A percentile compares a stretch with the other conserved stretches of the same genome.
phyloP scores from a whole-genome alignment of 2,329 filamentous ascomycete genomes.

The Hyphodiscus sp. region DNA sequence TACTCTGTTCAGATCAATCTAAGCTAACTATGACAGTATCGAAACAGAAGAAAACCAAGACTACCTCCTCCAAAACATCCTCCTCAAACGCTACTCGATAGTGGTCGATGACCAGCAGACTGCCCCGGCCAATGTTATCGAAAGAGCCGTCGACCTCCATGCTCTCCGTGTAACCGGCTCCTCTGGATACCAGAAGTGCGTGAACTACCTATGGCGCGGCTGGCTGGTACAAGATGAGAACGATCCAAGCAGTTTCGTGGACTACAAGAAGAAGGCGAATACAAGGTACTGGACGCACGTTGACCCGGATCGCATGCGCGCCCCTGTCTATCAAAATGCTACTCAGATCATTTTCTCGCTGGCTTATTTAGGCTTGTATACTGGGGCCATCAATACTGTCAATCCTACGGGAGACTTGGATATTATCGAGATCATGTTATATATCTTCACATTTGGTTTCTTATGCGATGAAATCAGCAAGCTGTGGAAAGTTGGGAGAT shows the following conservation, averaged over 20 bases:
- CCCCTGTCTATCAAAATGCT: slow-evolving; percentile 86
- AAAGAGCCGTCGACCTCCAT: slow-evolving; percentile 89
- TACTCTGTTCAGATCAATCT: not conserved
- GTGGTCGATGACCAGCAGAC: slow-evolving; percentile 66
- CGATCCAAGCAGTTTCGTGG: slow-evolving; percentile 81
- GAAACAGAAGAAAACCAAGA: slow-evolving; percentile 73
- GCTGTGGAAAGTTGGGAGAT: slow-evolving; percentile 87
- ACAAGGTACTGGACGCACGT: slow-evolving; percentile 74
- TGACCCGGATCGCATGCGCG: slow-evolving; percentile 89
- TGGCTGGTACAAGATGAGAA: slow-evolving; percentile 96
- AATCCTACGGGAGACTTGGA: slow-evolving; percentile 82
- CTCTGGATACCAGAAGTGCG: slow-evolving; percentile 88
- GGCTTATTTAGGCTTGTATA: slow-evolving; percentile 79
- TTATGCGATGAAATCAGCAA: slow-evolving; percentile 83
- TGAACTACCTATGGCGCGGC: slow-evolving; percentile 85
- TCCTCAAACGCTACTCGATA: slow-evolving; percentile 86
- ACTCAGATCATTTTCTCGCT: slow-evolving; percentile 81
- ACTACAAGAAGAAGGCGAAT: slow-evolving; percentile 78
- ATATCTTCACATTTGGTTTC: slow-evolving; percentile 87
- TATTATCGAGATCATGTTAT: slow-evolving; percentile 73
- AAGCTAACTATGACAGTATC: slow-evolving; percentile 49
- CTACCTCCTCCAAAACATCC: slow-evolving; percentile 72
- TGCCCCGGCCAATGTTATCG: slow-evolving; percentile 77
- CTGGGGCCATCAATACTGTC: slow-evolving; percentile 87
- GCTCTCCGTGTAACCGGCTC: slow-evolving; percentile 83